phyloP scores from a whole-genome alignment of 768 basidiomycete genomes.

The Chalciporus pseudorubinellus region DNA sequence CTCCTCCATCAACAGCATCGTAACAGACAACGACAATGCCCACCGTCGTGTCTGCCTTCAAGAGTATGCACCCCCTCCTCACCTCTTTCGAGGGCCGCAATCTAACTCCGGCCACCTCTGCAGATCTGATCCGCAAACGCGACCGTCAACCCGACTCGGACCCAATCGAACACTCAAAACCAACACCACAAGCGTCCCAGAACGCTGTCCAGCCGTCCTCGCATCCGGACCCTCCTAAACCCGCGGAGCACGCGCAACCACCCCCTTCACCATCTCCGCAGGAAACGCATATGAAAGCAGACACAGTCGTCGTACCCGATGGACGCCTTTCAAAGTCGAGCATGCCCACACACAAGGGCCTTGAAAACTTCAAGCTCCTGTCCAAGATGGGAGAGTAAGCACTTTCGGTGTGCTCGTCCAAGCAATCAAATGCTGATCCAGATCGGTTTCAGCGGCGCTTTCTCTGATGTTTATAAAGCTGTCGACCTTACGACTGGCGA shows the following conservation, averaged over 20 bases:
- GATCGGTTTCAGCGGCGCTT: slow-evolving; percentile 68
- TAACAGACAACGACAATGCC: slow-evolving; percentile 47
- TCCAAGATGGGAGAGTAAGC: slow-evolving; percentile 95
- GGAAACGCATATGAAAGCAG: slow-evolving; percentile 10
- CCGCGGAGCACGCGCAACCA: slow-evolving; percentile 32
- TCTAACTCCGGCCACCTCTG: slow-evolving; percentile 21
- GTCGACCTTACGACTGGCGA: slow-evolving; percentile 69
- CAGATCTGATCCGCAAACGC: slow-evolving; percentile 77
- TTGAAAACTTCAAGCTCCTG: slow-evolving; percentile 72
- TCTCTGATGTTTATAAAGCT: slow-evolving; percentile 98
- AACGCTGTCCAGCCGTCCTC: slow-evolving; percentile 35
- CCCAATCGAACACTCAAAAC: slow-evolving; percentile 22
- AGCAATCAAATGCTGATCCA: slow-evolving; percentile 10
- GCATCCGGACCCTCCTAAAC: slow-evolving; percentile 37
- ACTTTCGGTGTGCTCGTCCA: not conserved
- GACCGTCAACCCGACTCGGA: slow-evolving; percentile 42
- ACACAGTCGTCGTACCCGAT: slow-evolving; percentile 61
- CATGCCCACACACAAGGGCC: slow-evolving; percentile 84
- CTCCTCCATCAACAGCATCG: slow-evolving; percentile 1
- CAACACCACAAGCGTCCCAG: slow-evolving; percentile 17
- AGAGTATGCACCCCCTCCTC: slow-evolving; percentile 52
- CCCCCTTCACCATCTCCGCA: slow-evolving; percentile 27
- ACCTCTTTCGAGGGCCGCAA: slow-evolving; percentile 5
- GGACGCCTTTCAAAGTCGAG: slow-evolving; percentile 69
- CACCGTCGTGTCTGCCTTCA: slow-evolving; percentile 82